Evolutionary conservation across 805 yeast species (phyloP).

Genomic region (Starmerella kuoi): DNA sequence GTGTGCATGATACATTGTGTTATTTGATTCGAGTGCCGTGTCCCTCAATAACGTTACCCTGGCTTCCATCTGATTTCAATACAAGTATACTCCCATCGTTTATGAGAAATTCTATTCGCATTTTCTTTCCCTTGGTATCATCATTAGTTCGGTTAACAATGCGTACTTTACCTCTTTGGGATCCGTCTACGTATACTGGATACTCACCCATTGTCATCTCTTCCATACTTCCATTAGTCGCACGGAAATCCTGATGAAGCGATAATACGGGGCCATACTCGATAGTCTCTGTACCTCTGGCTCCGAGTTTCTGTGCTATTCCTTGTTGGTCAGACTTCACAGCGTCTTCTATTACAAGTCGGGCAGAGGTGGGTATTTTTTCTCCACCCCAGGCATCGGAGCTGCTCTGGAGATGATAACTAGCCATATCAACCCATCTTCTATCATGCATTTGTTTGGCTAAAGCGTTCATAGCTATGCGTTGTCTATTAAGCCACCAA

Average conservation of each 20-base stretch:
- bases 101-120: constrained; percentile 12
- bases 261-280: constrained; percentile 5
- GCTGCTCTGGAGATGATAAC: constrained; percentile 13
- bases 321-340: constrained; percentile 8
- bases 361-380: constrained; percentile 12
- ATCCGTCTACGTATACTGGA: constrained; percentile 1
- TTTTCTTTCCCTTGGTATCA: background rate
- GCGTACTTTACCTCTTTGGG: constrained; percentile 4
- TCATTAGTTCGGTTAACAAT: constrained; percentile 3
- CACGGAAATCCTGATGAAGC: constrained; percentile 13
- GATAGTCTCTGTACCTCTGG: background rate
- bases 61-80: background rate
- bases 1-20: no score
- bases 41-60: constrained; percentile 6
- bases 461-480: background rate
- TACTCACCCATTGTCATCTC: constrained; percentile 12
- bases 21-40: no score
- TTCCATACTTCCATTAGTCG: constrained; percentile 8
- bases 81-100: constrained; percentile 1
- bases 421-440: constrained; percentile 18
- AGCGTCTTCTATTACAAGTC: constrained; percentile 8
- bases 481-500: constrained; percentile 6
- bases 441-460: constrained; percentile 11
- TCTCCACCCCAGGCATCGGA: constrained; percentile 1
- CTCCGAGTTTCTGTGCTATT: constrained; percentile 2